A percentile compares a stretch with the other conserved stretches of the same genome.
Evolutionary conservation across 2,329 filamentous ascomycete genomes (phyloP).

Genomic region (Blastomyces emzantsi): DNA sequence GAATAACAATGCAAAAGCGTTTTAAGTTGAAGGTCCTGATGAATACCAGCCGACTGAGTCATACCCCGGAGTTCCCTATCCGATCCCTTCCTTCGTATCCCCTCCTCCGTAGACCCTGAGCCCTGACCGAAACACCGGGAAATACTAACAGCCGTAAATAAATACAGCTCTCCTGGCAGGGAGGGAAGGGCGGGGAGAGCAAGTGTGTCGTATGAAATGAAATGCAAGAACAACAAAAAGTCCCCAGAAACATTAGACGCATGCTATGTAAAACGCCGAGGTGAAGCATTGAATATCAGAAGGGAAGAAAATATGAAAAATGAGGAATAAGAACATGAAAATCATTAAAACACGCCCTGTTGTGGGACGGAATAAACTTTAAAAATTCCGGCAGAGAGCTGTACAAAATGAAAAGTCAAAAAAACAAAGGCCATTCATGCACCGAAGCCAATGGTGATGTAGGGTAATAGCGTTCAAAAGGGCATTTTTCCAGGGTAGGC

Average conservation of each 20-base stretch:
- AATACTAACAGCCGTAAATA: neutral
- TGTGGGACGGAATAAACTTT: neutral
- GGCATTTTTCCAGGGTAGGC: neutral
- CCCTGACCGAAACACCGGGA: constrained; percentile 1
- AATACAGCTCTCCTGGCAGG: neutral
- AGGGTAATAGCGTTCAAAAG: neutral
- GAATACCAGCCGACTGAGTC: neutral
- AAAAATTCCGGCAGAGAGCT: neutral
- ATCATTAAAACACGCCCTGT: neutral
- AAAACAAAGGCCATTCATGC: neutral
- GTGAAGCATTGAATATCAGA: neutral
- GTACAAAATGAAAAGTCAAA: neutral
- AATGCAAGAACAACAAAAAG: neutral
- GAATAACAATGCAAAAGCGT: no score
- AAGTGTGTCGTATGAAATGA: neutral
- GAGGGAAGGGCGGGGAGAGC: neutral
- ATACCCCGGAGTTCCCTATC: neutral
- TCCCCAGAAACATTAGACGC: neutral
- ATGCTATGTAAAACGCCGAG: constrained; percentile 6
- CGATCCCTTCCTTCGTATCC: neutral
- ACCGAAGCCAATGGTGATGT: neutral
- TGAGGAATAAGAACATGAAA: neutral
- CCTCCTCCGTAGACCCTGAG: neutral
- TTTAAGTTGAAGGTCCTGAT: neutral
- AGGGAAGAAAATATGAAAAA: neutral